Percentiles rank a stretch among this genome's conserved stretches.
phyloP scores from a whole-genome alignment of 495 filamentous ascomycete genomes.

The Annulohypoxylon moriforme region DNA sequence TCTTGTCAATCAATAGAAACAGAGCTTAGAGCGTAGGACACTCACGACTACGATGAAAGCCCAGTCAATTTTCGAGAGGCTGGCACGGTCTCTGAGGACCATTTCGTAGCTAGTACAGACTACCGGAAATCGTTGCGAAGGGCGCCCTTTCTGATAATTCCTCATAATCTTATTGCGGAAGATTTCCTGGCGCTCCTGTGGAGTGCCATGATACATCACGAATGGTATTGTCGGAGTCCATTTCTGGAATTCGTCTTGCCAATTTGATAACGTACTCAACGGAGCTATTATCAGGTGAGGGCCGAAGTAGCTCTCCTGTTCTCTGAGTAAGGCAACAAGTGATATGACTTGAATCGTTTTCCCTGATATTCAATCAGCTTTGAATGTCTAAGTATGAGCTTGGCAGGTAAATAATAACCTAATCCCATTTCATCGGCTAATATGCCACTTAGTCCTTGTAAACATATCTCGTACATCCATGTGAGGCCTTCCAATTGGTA shows the following conservation, averaged over 20 bases:
- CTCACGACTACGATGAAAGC: slow-evolving; percentile 94
- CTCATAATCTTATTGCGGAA: slow-evolving; percentile 72
- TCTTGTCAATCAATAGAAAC: slow-evolving; percentile 11
- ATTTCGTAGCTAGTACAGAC: slow-evolving; percentile 96
- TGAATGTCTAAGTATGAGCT: background rate
- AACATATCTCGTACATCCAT: slow-evolving; percentile 87
- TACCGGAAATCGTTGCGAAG: slow-evolving; percentile 78
- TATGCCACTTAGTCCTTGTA: slow-evolving; percentile 92
- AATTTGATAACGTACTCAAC: slow-evolving; percentile 91
- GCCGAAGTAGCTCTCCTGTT: slow-evolving; percentile 81
- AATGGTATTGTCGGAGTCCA: slow-evolving; percentile 91
- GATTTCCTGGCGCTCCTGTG: slow-evolving; percentile 76
- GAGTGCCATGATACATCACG: slow-evolving; percentile 88
- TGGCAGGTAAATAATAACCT: slow-evolving; percentile 56
- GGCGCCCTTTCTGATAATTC: slow-evolving; percentile 57
- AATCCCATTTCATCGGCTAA: slow-evolving; percentile 98
- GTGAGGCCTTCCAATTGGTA: slow-evolving; percentile 96
- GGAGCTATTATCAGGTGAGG: slow-evolving; percentile 93
- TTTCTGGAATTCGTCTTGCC: slow-evolving; percentile 92
- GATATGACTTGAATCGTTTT: slow-evolving; percentile 97
- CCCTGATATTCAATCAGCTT: slow-evolving; percentile 45
- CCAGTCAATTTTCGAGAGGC: slow-evolving; percentile 85
- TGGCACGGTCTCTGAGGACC: slow-evolving; percentile 87
- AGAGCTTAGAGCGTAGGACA: slow-evolving; percentile 19
- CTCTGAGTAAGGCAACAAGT: slow-evolving; percentile 86